Evolutionary conservation across 2,329 filamentous ascomycete genomes (phyloP), one percentile per base, ranked within the genome.

Genomic region (Pestalotiopsis sp.): DNA sequence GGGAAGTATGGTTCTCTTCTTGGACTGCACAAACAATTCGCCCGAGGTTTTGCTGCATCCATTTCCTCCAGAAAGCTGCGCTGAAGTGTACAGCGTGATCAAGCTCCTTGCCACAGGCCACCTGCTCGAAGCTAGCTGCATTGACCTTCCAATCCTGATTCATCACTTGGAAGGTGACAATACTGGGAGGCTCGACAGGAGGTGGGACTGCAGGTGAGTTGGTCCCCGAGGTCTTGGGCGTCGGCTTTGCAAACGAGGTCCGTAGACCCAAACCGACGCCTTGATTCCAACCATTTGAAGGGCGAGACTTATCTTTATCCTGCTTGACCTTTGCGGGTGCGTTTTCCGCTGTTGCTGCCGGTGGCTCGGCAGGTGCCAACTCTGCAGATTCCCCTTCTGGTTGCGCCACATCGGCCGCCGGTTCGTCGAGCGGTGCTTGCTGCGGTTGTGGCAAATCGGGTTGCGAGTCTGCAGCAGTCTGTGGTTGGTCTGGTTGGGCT

Each of bases 221-320:
- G 23, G 57, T 23, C 12, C 14, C 38, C 17, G 17, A n/a, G 17
- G 36, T 31, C 65, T 67, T 67, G 31, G 65, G 17, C 40, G 59
- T 17, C 5, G 25, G n/a, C 40, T 69, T 67, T 31, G 68, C 73
- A 65, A 78, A 78, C 3, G 76, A 77, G 4, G 72, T 77, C 49
- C 76, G 71, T 64, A 78, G 45, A 7, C 75, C 73, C 36, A 71
- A 69, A 62, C 65, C 58, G 25, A 77, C 71, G n/a, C 75, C 75
- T 12, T 69, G 70, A 66, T 78, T 79, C 73, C 75, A 77, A n/a
- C 72, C 71, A 52, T 41, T 57, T n/a, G 69, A 70, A 23, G 70
- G 63, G 57, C 31, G 23, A 11, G 63, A 27, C 25, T 31, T 56
- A 11, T 62, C 59, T 66, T 25, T 36, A 31, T 57, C 52, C 66